Evolutionary conservation across 805 yeast species (phyloP).

Genomic region (Ogataea nitratoaversa): DNA sequence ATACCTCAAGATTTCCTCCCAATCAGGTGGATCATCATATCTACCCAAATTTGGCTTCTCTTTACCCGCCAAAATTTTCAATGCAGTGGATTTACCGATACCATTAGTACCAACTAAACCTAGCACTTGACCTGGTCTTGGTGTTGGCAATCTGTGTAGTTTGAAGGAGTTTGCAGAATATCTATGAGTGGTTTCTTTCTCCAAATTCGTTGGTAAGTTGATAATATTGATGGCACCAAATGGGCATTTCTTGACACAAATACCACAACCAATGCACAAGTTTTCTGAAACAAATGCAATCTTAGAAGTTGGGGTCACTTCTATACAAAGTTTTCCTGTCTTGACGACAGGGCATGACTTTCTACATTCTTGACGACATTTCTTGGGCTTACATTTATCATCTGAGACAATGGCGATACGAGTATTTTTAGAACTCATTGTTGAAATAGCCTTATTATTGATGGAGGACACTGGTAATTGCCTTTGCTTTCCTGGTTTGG

Average conservation of each 20-base stretch:
- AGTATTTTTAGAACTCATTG: slow-evolving; percentile 38
- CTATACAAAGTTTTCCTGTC: slow-evolving; percentile 96
- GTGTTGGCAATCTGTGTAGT: slow-evolving; percentile 94
- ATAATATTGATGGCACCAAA: slow-evolving; percentile 95
- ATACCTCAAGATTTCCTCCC: slow-evolving; percentile 87
- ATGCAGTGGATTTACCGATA: slow-evolving; percentile 97
- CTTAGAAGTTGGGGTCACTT: slow-evolving; percentile 84
- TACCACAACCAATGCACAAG: slow-evolving; percentile 98
- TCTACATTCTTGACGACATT: slow-evolving; percentile 97
- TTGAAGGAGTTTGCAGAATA: slow-evolving; percentile 97
- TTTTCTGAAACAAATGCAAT: slow-evolving; percentile 93
- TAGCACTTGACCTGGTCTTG: slow-evolving; percentile 97
- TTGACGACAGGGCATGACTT: slow-evolving; percentile 97
- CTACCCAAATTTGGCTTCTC: slow-evolving; percentile 95
- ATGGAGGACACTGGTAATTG: not conserved
- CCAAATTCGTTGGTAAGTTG: slow-evolving; percentile 94
- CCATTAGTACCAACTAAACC: slow-evolving; percentile 99
- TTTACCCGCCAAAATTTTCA: slow-evolving; percentile 94
- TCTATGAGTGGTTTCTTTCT: slow-evolving; percentile 89
- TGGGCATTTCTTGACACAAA: slow-evolving; percentile 97
- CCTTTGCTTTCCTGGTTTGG: not conserved
- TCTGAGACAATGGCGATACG: slow-evolving; percentile 95
- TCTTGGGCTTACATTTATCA: slow-evolving; percentile 96
- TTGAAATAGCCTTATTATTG: not conserved
- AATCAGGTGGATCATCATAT: slow-evolving; percentile 94